phyloP scores from a whole-genome alignment of 306 rosid species.

The Prunus armeniaca region DNA sequence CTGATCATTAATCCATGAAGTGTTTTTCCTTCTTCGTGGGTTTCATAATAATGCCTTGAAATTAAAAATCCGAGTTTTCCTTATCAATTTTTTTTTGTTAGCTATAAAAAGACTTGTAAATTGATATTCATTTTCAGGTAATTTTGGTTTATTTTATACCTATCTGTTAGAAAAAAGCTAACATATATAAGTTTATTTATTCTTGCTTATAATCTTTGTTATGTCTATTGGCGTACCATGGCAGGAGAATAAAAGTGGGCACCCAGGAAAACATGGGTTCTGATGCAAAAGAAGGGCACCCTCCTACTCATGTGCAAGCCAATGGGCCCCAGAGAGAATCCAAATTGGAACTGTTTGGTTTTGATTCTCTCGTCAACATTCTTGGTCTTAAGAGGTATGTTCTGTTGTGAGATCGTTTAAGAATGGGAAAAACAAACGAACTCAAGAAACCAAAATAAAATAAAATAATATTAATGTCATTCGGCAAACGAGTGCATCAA shows the following conservation, averaged over 20 bases:
- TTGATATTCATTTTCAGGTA: background rate
- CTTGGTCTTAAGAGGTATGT: constrained; percentile 93
- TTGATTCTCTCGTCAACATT: constrained; percentile 98
- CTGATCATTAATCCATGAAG: background rate
- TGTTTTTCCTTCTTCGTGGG: background rate
- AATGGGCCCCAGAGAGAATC: constrained; percentile 79
- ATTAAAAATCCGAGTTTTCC: background rate
- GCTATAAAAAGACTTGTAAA: background rate
- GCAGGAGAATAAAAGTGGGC: constrained; percentile 64
- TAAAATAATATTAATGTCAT: too few species aligned
- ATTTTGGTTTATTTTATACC: background rate
- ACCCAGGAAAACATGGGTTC: constrained; percentile 40
- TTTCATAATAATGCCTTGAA: background rate
- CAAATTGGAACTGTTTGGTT: constrained; percentile 87
- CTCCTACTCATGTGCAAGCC: constrained; percentile 41
- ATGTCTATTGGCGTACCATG: constrained; percentile 15
- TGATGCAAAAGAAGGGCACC: constrained; percentile 39
- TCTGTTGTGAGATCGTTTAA: background rate
- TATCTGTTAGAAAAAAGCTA: background rate
- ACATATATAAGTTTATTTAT: background rate
- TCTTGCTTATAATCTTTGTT: background rate
- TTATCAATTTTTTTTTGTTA: background rate
- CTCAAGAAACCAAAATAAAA: too few species aligned
- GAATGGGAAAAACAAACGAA: too few species aligned
- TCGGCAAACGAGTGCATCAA: too few species aligned